phyloP scores from a whole-genome alignment of 352 stramenopile genomes.

The Lagenidium sp. region DNA sequence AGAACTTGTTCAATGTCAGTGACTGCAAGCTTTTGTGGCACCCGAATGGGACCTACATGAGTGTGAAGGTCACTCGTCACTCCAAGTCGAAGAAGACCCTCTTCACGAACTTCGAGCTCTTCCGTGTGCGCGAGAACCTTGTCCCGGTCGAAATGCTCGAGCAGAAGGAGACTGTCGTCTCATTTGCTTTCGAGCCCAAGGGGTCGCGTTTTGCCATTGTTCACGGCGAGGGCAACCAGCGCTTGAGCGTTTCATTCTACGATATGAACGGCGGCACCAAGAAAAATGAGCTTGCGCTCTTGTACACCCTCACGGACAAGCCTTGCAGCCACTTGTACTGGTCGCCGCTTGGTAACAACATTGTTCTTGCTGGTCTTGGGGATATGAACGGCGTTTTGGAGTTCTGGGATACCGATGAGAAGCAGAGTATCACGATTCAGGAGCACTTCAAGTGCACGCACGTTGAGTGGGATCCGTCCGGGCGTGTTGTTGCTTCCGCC shows the following conservation, averaged over 20 bases:
- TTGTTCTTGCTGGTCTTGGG: constrained; percentile 92
- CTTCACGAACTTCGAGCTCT: constrained; percentile 99
- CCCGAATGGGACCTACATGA: constrained; percentile 92
- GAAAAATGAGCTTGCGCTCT: constrained; percentile 87
- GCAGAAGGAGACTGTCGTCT: constrained; percentile 94
- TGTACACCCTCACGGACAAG: constrained; percentile 94
- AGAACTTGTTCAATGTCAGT: constrained; percentile 98
- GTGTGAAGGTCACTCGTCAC: constrained; percentile 84
- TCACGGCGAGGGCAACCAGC: constrained; percentile 91
- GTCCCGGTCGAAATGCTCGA: constrained; percentile 98
- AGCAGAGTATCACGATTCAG: constrained; percentile 91
- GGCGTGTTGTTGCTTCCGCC: constrained; percentile 91
- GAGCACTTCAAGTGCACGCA: constrained; percentile 98
- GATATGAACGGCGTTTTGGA: constrained; percentile 95
- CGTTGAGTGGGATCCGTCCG: constrained; percentile 97
- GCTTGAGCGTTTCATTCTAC: constrained; percentile 95
- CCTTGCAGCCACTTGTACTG: constrained; percentile 96
- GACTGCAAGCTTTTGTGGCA: constrained; percentile 96
- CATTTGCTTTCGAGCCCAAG: constrained; percentile 95
- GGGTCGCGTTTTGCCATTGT: constrained; percentile 95
- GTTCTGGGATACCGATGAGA: constrained; percentile 97
- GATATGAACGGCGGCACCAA: constrained; percentile 82
- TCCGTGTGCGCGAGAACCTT: constrained; percentile 91
- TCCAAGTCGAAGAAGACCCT: constrained; percentile 96
- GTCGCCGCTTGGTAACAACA: constrained; percentile 91